Base-by-base conservation (phyloP, 208 protist species). In the Jaenimonas drosophilae region DNA sequence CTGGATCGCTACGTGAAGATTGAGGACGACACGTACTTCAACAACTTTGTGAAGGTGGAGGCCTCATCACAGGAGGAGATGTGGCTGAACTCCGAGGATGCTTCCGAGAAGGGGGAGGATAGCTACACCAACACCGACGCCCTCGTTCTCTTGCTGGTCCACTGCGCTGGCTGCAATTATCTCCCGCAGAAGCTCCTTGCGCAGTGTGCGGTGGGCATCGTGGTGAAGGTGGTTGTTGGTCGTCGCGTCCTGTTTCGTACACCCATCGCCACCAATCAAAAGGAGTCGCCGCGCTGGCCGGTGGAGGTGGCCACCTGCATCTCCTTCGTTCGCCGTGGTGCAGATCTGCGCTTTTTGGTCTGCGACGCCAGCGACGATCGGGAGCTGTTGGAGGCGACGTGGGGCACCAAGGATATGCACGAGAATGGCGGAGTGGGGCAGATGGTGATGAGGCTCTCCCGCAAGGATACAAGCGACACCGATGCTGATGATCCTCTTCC, bases 1-100 rank as follows among this genome's bases (percentile, higher is more conserved):
- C 64, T 93, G 11, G 85, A 93, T 65, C 76, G 80, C 42, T 90
- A 76, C 58, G 80, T 93, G 17, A 87, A 88, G 56, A 71, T 90
- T 30, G 72, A 88, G 56, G 85, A 90, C 52, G 70, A 93, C 41
- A 75, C 68, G 56, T 93, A 93, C 62, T 88, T 93, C 47, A 73
- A 79, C 49, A 61, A 59, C 40, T 70, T 79, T 42, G 76, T 87
- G 2, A 71, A 74, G 52, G 76, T 92, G 29, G 46, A 80, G 2
- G 76, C 78, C 11, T 42, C 80, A 7, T 64, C 73, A 43, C 64
- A 70, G 42, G 77, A 79, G 30, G 76, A 88, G 54, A 59, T 84
- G 28, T 82, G 65, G 74, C 29, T 53, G 33, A 56, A 59, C 12
- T 47, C 63, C 4, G 69, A 74, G 4, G 38, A 29, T 17, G 42